A percentile compares a stretch with the other conserved stretches of the same genome.
Evolutionary conservation across 768 basidiomycete genomes (phyloP).

Genomic region (Exsudoporus frostii): DNA sequence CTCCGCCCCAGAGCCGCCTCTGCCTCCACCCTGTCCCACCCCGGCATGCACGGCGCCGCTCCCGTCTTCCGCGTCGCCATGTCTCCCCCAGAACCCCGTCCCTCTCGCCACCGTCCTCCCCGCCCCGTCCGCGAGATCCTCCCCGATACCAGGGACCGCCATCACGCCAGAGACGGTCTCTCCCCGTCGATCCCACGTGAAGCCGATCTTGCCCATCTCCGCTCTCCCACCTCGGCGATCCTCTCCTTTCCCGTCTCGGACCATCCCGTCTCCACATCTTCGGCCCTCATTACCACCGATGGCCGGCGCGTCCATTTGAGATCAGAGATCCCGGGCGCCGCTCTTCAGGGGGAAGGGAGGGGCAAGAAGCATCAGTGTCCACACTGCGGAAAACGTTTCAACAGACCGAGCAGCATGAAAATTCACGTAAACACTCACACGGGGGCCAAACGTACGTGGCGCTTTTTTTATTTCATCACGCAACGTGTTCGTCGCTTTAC

Average conservation of each 20-base stretch:
- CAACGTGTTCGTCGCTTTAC: constrained; percentile 24
- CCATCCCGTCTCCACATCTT: constrained; percentile 21
- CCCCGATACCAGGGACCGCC: constrained; percentile 25
- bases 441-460: constrained; percentile 36
- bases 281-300: constrained; percentile 27
- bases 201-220: constrained; percentile 28
- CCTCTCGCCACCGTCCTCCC: constrained; percentile 16
- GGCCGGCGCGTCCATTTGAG: constrained; percentile 30
- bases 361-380: constrained; percentile 38
- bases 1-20: constrained; percentile 32
- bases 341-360: constrained; percentile 30
- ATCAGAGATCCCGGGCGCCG: constrained; percentile 27
- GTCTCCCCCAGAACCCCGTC: constrained; percentile 17
- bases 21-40: constrained; percentile 1
- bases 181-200: constrained; percentile 31
- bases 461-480: constrained; percentile 10
- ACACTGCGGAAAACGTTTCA: constrained; percentile 41
- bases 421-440: constrained; percentile 43
- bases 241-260: constrained; percentile 34
- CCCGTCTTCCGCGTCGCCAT: constrained; percentile 41
- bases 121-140: constrained; percentile 24
- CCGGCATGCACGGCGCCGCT: constrained; percentile 32
- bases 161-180: constrained; percentile 21
- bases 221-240: constrained; percentile 32
- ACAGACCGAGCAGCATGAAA: constrained; percentile 40